These are phyloP conservation scores for Cutaneotrichosporon dermatis DNA, from an alignment of 1,284 basidiomycete species.

Conservation along the genomic window DNA sequence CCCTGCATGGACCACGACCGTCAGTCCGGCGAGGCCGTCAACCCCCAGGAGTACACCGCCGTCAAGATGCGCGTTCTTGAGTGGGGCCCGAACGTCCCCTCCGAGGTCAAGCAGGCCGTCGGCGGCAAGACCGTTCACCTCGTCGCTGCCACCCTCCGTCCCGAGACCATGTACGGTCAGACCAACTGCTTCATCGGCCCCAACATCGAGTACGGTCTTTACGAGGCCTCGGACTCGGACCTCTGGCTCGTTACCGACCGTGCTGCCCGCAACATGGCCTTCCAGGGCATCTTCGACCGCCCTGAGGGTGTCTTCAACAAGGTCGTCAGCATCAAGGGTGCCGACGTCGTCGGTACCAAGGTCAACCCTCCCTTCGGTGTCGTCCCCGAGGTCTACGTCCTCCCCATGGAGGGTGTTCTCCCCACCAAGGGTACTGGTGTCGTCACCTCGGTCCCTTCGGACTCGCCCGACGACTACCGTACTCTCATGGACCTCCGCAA, in stretches of 20 bases:
- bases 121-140: constrained; percentile 77
- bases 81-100: constrained; percentile 62
- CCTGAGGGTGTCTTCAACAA: constrained; percentile 67
- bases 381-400: constrained; percentile 82
- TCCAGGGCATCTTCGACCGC: constrained; percentile 73
- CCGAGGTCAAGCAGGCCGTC: constrained; percentile 62
- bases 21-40: constrained; percentile 87
- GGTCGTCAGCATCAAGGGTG: constrained; percentile 70
- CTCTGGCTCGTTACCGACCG: constrained; percentile 87
- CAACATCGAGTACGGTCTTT: constrained; percentile 86
- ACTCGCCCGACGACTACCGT: constrained; percentile 95
- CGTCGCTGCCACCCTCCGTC: constrained; percentile 91
- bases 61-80: constrained; percentile 91
- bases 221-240: constrained; percentile 74
- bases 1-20: constrained; percentile 99
- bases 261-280: constrained; percentile 95
- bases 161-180: constrained; percentile 99
- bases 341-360: constrained; percentile 79
- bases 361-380: constrained; percentile 83
- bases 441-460: constrained; percentile 95
- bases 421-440: constrained; percentile 98
- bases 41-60: constrained; percentile 93
- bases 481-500: constrained; percentile 90
- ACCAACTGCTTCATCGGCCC: constrained; percentile 97
- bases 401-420: constrained; percentile 97